Percentiles rank a stretch among this genome's conserved stretches.
Evolutionary conservation across 2,329 filamentous ascomycete genomes (phyloP).

Genomic region (Huntiella omanensis): DNA sequence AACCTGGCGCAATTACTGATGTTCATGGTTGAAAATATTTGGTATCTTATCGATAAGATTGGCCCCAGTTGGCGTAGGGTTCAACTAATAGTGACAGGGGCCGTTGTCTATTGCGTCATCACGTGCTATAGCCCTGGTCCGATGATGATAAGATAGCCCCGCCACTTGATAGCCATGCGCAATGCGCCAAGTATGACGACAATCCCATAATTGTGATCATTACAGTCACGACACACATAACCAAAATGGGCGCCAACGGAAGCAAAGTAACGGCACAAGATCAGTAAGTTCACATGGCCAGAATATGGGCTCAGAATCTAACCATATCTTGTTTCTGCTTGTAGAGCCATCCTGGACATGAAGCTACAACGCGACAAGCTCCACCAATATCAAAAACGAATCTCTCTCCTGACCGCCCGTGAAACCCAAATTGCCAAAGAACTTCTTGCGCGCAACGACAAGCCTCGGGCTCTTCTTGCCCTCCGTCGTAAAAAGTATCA

Average conservation of each 20-base stretch:
- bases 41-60: conserved; percentile 7
- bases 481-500: conserved; percentile 94
- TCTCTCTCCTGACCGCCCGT: conserved; percentile 65
- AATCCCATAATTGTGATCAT: no score
- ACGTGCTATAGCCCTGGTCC: not conserved
- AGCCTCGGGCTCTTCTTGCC: conserved; percentile 64
- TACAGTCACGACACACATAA: not conserved
- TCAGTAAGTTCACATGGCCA: conserved; percentile 38
- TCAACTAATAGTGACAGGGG: not conserved
- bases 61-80: not conserved
- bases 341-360: conserved; percentile 87
- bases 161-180: not conserved
- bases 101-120: no score
- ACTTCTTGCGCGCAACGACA: conserved; percentile 66
- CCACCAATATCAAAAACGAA: conserved; percentile 85
- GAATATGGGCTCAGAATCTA: not conserved
- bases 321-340: not conserved
- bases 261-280: conserved; percentile 56
- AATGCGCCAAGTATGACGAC: no score
- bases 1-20: not conserved
- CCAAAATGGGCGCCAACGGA: conserved; percentile 32
- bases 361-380: conserved; percentile 96
- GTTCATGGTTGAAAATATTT: not conserved
- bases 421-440: conserved; percentile 74
- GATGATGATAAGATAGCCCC: not conserved